These are phyloP conservation scores for Fusarium pseudograminearum DNA, from an alignment of 2,329 filamentous ascomycete genomes.

Conservation along the genomic window DNA sequence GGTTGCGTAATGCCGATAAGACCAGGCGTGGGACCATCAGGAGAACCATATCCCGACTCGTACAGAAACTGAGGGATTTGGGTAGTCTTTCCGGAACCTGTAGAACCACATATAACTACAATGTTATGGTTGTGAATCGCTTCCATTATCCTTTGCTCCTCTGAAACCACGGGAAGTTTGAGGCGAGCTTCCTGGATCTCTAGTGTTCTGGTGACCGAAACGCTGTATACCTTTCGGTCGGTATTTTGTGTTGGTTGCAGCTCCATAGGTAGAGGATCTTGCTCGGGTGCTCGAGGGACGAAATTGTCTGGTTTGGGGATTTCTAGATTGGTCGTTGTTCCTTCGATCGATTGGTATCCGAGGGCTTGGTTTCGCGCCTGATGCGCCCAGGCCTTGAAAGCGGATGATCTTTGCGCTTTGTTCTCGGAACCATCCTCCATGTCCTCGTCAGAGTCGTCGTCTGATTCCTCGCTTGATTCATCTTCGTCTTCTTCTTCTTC, in stretches of 20 bases:
- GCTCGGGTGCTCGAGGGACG: constrained; percentile 73
- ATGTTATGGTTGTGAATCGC: constrained; percentile 92
- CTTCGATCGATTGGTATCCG: constrained; percentile 68
- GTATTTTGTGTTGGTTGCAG: constrained; percentile 70
- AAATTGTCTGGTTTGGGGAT: constrained; percentile 73
- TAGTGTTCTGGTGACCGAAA: constrained; percentile 75
- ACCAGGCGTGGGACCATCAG: constrained; percentile 82
- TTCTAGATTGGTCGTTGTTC: constrained; percentile 57
- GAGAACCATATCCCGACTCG: constrained; percentile 89
- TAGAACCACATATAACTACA: constrained; percentile 92
- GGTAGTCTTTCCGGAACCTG: constrained; percentile 97
- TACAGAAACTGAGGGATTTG: constrained; percentile 97
- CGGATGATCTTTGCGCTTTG: constrained; percentile 61
- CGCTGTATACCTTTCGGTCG: constrained; percentile 79
- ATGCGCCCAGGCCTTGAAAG: constrained; percentile 94
- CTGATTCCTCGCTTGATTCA: constrained; percentile 50
- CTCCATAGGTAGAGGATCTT: constrained; percentile 77
- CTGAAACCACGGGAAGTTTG: constrained; percentile 88
- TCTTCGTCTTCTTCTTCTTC: constrained; percentile 44
- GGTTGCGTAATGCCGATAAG: constrained; percentile 97
- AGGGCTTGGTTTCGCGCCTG: constrained; percentile 86
- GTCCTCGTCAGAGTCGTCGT: constrained; percentile 50
- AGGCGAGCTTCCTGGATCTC: constrained; percentile 84
- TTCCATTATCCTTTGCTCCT: constrained; percentile 98
- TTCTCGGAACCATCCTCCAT: constrained; percentile 49